Base-by-base conservation (phyloP, 257 asterid species). In the Mitragyna speciosa region DNA sequence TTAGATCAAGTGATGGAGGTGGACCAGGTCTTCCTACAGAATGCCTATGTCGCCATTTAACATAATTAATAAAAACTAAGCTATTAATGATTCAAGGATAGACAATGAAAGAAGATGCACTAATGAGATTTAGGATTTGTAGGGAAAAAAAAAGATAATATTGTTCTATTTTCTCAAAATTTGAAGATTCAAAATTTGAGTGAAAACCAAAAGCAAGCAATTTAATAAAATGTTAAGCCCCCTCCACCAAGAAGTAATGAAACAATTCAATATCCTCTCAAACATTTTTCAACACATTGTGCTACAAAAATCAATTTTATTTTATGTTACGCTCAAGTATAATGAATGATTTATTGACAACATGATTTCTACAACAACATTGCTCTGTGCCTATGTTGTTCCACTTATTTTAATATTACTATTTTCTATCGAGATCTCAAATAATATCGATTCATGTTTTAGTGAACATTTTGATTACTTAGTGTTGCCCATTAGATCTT, bases 21-120 rank as follows among this genome's bases (percentile, higher is more conserved):
- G 98, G 96, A 19, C 97, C 97, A 0, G 92, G 94, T 78, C 91
- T 90, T 41, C 96, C 98, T n/a, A 92, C 96, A 17, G 98, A 89
- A 89, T 95, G 99, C 90, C 99, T 93, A 83, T 76, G 11, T 64
- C 24, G 45, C n/a, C 77, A 76, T 47, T 54, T 8, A 61, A 81
- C 17, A 28, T 26, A 7, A 80, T 39, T 31, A 73, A 75, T 31
- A 68, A 47, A 48, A 17, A 45, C 63, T 36, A 61, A 54, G 63
- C 11, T 10, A 28, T 69, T 14, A 51, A 54, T 36, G 22, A 75
- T 52, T 22, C 51, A 24, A 56, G 30, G 49, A 56, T 26, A 24
- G 1, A 15, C 0, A 22, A 68, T 33, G 26, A 11, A 31, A n/a
- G 45, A 30, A 33, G 14, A 67, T 30, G 30, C 41, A 31, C 0